Conservation (phyloP, 106 monocot genomes). For the Chionographis japonica region DNA sequence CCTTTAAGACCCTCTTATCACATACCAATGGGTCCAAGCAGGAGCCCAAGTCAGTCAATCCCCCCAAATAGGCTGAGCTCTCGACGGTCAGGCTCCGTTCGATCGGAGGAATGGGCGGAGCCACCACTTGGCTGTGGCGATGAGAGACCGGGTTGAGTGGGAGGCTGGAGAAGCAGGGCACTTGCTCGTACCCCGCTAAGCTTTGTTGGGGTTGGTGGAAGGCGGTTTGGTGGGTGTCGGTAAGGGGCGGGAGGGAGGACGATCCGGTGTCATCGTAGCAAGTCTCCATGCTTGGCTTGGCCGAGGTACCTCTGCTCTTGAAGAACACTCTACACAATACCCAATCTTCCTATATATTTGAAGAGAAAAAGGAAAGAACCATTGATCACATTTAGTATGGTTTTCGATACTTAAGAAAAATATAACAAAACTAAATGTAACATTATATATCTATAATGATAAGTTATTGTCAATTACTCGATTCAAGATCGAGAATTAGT, state of each 20-base stretch:
- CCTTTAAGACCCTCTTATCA: conserved; percentile 27
- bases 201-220: conserved; percentile 11
- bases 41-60: not conserved
- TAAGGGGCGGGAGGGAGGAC: conserved; percentile 59
- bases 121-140: not conserved
- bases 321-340: conserved; percentile 76
- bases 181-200: conserved; percentile 47
- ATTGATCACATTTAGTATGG: not conserved
- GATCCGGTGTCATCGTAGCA: conserved; percentile 29
- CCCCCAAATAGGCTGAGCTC: not conserved
- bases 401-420: no score
- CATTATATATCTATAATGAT: no score
- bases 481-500: no score
- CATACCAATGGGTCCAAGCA: not conserved
- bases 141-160: not conserved
- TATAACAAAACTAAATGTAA: no score
- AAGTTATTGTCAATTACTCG: no score
- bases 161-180: conserved; percentile 88
- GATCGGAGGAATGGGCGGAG: not conserved
- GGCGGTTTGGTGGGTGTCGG: conserved; percentile 48
- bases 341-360: conserved; percentile 67
- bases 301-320: conserved; percentile 41
- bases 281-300: not conserved
- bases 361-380: not conserved
- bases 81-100: not conserved